Evolutionary conservation across 345 rosid genomes (phyloP).

Genomic region (Isatis tinctoria): DNA sequence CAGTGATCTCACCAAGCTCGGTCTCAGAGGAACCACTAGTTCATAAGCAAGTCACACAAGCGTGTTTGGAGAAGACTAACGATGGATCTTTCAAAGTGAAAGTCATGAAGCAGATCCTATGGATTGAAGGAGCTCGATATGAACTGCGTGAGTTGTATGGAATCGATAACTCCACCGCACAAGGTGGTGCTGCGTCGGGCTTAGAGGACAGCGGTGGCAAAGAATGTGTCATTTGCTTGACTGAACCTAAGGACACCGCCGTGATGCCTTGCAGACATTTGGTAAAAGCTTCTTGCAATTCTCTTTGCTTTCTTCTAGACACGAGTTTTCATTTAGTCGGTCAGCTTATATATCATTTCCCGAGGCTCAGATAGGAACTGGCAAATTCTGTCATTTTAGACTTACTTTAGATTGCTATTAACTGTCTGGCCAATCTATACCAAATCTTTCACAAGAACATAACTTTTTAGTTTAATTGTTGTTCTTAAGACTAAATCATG

Average conservation of each 20-base stretch:
- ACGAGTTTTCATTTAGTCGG: background rate
- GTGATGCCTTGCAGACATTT: constrained; percentile 87
- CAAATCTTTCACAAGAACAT: background rate
- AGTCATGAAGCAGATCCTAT: constrained; percentile 76
- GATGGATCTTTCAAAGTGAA: constrained; percentile 53
- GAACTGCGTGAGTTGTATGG: constrained; percentile 81
- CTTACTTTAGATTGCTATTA: background rate
- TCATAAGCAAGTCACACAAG: constrained; percentile 79
- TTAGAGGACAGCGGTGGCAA: constrained; percentile 61
- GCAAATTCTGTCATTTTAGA: background rate
- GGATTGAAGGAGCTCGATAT: constrained; percentile 72
- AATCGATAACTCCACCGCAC: constrained; percentile 47
- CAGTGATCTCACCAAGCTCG: constrained; percentile 32
- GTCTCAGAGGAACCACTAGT: constrained; percentile 33
- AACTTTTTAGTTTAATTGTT: background rate
- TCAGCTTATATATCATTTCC: background rate
- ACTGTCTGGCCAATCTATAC: background rate
- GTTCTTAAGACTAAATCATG: background rate
- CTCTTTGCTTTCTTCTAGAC: background rate
- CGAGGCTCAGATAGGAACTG: background rate
- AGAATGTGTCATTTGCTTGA: constrained; percentile 94
- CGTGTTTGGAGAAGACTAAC: constrained; percentile 53
- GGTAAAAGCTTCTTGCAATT: constrained; percentile 37
- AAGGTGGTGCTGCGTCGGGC: constrained; percentile 35
- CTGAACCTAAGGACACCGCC: constrained; percentile 85